phyloP scores from a whole-genome alignment of 352 stramenopile genomes.

The Globisporangium uncinulatum region DNA sequence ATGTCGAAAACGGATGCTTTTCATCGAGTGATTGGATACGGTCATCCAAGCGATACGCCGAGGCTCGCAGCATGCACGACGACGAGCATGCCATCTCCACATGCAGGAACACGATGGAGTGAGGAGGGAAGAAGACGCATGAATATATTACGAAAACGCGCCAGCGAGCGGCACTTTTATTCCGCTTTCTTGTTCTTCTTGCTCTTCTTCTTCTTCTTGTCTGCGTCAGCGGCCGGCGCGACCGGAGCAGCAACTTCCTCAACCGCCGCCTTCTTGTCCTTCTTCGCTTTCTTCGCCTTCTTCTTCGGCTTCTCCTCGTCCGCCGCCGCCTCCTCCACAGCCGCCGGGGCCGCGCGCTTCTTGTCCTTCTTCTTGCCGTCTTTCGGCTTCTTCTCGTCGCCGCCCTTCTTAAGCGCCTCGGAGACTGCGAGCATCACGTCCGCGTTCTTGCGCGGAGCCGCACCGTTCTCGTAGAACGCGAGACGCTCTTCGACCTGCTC shows the following conservation, averaged over 20 bases:
- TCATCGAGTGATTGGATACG: no score
- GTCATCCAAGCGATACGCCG: no score
- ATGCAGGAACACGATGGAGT: not conserved
- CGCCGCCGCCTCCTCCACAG: conserved; percentile 48
- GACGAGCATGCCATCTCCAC: not conserved
- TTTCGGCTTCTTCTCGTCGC: conserved; percentile 31
- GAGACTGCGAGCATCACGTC: conserved; percentile 98
- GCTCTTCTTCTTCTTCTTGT: conserved; percentile 80
- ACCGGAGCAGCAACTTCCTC: conserved; percentile 14
- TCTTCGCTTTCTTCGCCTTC: conserved; percentile 82
- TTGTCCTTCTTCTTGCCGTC: conserved; percentile 78
- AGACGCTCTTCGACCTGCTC: conserved; percentile 99
- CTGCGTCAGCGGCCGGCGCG: conserved; percentile 20
- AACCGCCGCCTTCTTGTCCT: conserved; percentile 39
- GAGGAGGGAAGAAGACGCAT: conserved; percentile 6
- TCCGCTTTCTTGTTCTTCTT: conserved; percentile 75
- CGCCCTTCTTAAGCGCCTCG: conserved; percentile 79
- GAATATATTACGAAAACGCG: conserved; percentile 24
- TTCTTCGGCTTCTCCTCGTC: conserved; percentile 75
- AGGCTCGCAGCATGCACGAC: no score
- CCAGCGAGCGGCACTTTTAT: conserved; percentile 38
- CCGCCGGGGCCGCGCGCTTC: conserved; percentile 62
- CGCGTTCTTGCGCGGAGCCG: conserved; percentile 97
- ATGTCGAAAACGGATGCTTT: not conserved
- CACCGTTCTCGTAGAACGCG: conserved; percentile 98